A percentile compares a stretch with the other conserved stretches of the same genome.
Evolutionary conservation across 1,284 basidiomycete species (phyloP).

Genomic region (Ustilago bromivora): DNA sequence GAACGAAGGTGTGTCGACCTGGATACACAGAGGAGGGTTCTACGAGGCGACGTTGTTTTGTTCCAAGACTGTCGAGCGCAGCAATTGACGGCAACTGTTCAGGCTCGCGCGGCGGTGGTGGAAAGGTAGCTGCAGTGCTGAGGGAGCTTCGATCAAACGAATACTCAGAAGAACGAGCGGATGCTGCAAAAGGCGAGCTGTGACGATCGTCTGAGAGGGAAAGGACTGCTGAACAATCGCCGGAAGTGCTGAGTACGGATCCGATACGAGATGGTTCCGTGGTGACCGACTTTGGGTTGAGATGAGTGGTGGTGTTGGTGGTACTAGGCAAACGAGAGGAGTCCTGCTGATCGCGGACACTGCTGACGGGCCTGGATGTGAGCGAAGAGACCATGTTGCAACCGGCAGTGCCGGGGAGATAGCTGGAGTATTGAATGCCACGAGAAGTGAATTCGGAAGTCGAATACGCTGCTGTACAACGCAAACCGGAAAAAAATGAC

Average conservation of each 20-base stretch:
- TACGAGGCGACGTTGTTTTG: not conserved
- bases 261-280: constrained; percentile 27
- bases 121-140: constrained; percentile 36
- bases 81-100: constrained; percentile 29
- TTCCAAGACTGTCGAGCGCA: constrained; percentile 16
- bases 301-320: constrained; percentile 18
- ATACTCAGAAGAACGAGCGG: constrained; percentile 40
- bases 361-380: constrained; percentile 42
- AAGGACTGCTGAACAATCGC: constrained; percentile 17
- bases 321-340: constrained; percentile 22
- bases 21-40: constrained; percentile 2
- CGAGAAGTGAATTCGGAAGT: not conserved
- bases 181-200: constrained; percentile 35
- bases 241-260: constrained; percentile 15
- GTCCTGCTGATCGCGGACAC: constrained; percentile 40
- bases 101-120: constrained; percentile 16
- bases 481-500: not conserved
- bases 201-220: constrained; percentile 32
- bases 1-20: not conserved
- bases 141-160: constrained; percentile 41
- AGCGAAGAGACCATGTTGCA: constrained; percentile 44
- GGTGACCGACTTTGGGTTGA: constrained; percentile 4
- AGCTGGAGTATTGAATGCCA: not conserved
- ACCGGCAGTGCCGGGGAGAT: constrained; percentile 37
- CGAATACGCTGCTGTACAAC: not conserved